These are phyloP conservation scores for Colletotrichum neosansevieriae DNA, from an alignment of 2,329 filamentous ascomycete species.

Conservation along the genomic window DNA sequence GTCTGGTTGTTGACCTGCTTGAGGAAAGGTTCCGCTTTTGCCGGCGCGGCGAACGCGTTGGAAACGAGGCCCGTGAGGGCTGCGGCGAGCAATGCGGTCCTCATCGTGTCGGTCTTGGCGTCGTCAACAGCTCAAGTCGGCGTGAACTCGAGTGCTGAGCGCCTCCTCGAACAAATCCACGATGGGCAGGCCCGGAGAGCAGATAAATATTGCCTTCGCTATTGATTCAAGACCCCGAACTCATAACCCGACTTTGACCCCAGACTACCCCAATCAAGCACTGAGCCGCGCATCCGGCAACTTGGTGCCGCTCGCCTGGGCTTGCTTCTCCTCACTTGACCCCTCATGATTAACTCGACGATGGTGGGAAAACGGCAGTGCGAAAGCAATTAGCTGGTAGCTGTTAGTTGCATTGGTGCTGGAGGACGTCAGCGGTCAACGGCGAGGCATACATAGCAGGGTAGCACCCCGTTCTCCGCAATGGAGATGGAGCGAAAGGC, in stretches of 20 bases:
- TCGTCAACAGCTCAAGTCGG: not conserved
- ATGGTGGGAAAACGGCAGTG: not conserved
- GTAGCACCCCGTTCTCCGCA: constrained; percentile 21
- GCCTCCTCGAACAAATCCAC: not conserved
- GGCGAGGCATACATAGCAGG: constrained; percentile 14
- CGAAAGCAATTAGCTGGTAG: not conserved
- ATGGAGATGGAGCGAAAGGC: constrained; percentile 5
- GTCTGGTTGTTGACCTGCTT: constrained; percentile 44
- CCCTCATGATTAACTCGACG: constrained; percentile 12
- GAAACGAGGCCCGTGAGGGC: constrained; percentile 21
- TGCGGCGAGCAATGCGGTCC: constrained; percentile 19
- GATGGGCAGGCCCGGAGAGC: not conserved
- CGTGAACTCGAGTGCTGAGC: not conserved
- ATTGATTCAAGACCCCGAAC: constrained; percentile 1
- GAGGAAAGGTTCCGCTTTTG: constrained; percentile 44
- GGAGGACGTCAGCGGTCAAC: constrained; percentile 17
- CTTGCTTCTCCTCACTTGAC: constrained; percentile 12
- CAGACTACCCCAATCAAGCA: constrained; percentile 16
- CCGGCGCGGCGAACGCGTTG: constrained; percentile 11
- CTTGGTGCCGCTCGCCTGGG: constrained; percentile 8
- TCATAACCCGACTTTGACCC: constrained; percentile 6
- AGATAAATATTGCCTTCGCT: constrained; percentile 1
- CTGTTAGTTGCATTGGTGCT: not conserved
- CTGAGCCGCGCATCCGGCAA: constrained; percentile 16
- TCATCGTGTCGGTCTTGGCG: constrained; percentile 14